These are phyloP conservation scores for Amylocarpus encephaloides DNA, from an alignment of 2,329 filamentous ascomycete genomes.

Conservation along the genomic window DNA sequence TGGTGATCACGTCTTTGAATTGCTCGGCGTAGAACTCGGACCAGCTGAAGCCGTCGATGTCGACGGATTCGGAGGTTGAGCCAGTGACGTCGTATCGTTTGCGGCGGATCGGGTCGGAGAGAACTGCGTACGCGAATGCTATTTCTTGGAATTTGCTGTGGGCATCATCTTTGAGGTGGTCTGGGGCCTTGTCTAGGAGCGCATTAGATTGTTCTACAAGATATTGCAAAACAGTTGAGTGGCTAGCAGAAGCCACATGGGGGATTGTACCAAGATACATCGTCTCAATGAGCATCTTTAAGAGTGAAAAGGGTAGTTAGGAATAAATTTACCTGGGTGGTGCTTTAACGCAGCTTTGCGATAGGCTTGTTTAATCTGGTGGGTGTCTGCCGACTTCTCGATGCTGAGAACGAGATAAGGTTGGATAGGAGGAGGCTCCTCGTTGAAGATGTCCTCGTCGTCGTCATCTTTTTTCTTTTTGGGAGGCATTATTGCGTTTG, in stretches of 20 bases:
- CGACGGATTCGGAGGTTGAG: slow-evolving; percentile 75
- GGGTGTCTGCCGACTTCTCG: slow-evolving; percentile 61
- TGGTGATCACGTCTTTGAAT: slow-evolving; percentile 68
- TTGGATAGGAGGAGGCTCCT: slow-evolving; percentile 41
- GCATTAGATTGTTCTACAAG: slow-evolving; percentile 6
- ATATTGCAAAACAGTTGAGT: background rate
- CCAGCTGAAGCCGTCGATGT: slow-evolving; percentile 86
- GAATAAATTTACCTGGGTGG: slow-evolving; percentile 61
- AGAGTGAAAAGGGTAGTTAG: background rate
- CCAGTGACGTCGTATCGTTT: slow-evolving; percentile 86
- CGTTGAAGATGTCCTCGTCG: slow-evolving; percentile 21
- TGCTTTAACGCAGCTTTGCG: slow-evolving; percentile 82
- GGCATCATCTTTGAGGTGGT: slow-evolving; percentile 62
- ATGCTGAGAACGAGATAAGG: slow-evolving; percentile 79
- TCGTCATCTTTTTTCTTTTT: slow-evolving; percentile 12
- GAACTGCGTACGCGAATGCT: slow-evolving; percentile 88
- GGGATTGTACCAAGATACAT: background rate
- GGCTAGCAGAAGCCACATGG: background rate
- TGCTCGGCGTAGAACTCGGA: slow-evolving; percentile 81
- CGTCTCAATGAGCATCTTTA: background rate
- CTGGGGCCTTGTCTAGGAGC: slow-evolving; percentile 64
- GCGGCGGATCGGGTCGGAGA: slow-evolving; percentile 75
- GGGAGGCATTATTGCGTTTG: slow-evolving; percentile 16
- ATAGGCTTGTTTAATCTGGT: slow-evolving; percentile 86
- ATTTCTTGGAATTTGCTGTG: slow-evolving; percentile 82